Base-by-base conservation (phyloP, 2,329 filamentous ascomycete genomes). In the Cercospora berteroae region DNA sequence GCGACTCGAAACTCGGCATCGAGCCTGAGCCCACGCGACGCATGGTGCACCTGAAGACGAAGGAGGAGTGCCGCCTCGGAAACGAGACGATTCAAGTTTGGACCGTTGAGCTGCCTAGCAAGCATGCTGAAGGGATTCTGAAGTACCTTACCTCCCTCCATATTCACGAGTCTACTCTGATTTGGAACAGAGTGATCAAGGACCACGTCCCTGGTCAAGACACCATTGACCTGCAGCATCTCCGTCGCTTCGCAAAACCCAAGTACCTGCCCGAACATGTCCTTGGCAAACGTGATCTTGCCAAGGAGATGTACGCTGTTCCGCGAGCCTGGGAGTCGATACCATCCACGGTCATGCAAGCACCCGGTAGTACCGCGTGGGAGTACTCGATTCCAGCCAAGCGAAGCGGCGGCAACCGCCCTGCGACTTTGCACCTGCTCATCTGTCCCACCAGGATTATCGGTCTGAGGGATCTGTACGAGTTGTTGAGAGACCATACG, bases 191-290 rank as follows among this genome's bases (percentile, higher is more conserved):
- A 75, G 76, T 80, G 68, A 78, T 84, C 74, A 82, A 83, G 75
- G 77, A 79, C 64, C 78, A 79, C 48, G 74, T 83, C 55, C 79
- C 80, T 42, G 78, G 79, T 67, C 79, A 81, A 70, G 81, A 81
- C 68, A 73, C 78, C 9, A 74, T 80, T 60, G 80, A 83, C 72
- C 77, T 84, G 59, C 81, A 82, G 67, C 83, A 94, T 80, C 83
- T 94, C 65, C 90, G 91, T 70, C 87, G 91, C 77, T 92, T 92
- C 77, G 90, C 89, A 67, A 93, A 93, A 78, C 75, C 77, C 25
- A 78, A 78, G 71, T 78, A 74, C 71, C 74, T 79, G 8, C 77
- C 77, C 13, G 67, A 66, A 36, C 75, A 77, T 65, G 75, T 78
- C 58, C 68, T 77, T 31, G 75, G 74, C 66, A 68, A 74, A 68